These are phyloP conservation scores for Fusarium guadeloupense DNA, from an alignment of 2,329 filamentous ascomycete genomes.

Conservation along the genomic window DNA sequence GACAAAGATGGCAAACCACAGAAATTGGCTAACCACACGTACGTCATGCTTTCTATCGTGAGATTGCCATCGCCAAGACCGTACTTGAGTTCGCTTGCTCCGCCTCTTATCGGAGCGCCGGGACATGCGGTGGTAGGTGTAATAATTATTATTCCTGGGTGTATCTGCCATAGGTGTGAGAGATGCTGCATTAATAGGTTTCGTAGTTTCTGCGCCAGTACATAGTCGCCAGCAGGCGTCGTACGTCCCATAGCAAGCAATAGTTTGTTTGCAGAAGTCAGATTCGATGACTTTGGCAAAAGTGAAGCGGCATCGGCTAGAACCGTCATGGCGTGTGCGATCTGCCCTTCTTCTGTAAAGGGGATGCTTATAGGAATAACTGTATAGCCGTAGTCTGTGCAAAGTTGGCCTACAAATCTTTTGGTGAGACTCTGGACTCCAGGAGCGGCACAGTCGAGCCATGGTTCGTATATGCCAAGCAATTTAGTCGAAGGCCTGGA, in stretches of 20 bases:
- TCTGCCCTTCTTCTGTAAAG: constrained; percentile 69
- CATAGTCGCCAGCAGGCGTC: constrained; percentile 72
- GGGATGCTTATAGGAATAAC: constrained; percentile 66
- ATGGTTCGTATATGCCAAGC: constrained; percentile 70
- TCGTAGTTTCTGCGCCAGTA: constrained; percentile 75
- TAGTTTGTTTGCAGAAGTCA: constrained; percentile 71
- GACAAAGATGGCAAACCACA: constrained; percentile 57
- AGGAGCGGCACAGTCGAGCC: constrained; percentile 63
- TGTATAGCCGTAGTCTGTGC: constrained; percentile 61
- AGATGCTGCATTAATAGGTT: constrained; percentile 76
- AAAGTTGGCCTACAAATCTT: constrained; percentile 61
- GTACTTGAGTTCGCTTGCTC: constrained; percentile 48
- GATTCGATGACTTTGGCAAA: constrained; percentile 56
- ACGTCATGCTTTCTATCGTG: constrained; percentile 59
- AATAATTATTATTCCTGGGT: constrained; percentile 76
- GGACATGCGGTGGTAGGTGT: constrained; percentile 70
- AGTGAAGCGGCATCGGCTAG: constrained; percentile 66
- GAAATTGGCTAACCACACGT: constrained; percentile 62
- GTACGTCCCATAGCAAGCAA: constrained; percentile 71
- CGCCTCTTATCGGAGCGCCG: constrained; percentile 54
- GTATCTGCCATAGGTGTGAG: constrained; percentile 67
- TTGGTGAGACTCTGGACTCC: constrained; percentile 54
- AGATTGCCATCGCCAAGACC: constrained; percentile 58
- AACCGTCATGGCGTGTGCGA: constrained; percentile 79
- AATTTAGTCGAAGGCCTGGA: constrained; percentile 51